A percentile compares a stretch with the other conserved stretches of the same genome.
These are phyloP conservation scores for Alternaria sp. DNA, from an alignment of 2,329 filamentous ascomycete species.

Conservation along the genomic window DNA sequence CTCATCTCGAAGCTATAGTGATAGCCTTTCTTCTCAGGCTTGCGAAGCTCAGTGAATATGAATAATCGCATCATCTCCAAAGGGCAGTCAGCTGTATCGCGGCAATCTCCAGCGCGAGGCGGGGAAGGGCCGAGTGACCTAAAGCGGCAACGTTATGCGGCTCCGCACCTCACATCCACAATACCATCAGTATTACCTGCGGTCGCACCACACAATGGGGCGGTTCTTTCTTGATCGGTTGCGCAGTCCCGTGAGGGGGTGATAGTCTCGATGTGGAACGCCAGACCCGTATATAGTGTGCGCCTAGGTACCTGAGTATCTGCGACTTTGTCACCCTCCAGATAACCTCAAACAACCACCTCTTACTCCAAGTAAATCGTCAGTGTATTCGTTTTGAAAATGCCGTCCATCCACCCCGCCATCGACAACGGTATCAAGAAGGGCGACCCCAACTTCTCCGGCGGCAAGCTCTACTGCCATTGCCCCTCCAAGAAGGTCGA, in stretches of 20 bases:
- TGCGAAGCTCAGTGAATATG: not conserved
- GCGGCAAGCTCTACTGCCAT: conserved; percentile 68
- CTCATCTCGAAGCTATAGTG: not conserved
- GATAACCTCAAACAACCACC: not conserved
- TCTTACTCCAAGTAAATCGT: not conserved
- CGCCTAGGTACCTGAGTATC: not conserved
- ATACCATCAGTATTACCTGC: conserved; percentile 2
- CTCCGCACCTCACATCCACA: conserved; percentile 19
- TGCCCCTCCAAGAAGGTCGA: conserved; percentile 64
- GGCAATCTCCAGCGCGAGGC: not conserved
- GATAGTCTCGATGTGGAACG: not conserved
- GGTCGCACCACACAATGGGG: conserved; percentile 14
- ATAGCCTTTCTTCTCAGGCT: not conserved
- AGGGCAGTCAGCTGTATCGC: not conserved
- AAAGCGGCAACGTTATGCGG: conserved; percentile 21
- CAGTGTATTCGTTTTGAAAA: conserved; percentile 18
- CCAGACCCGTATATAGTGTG: conserved; percentile 1
- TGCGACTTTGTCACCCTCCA: not conserved
- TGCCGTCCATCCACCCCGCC: conserved; percentile 63
- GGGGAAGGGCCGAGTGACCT: conserved; percentile 19
- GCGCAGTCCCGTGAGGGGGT: conserved; percentile 17
- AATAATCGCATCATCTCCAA: not conserved
- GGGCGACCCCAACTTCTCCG: conserved; percentile 61
- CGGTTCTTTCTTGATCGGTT: conserved; percentile 8
- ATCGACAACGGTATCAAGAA: conserved; percentile 68